These are phyloP conservation scores for Colletotrichum karsti DNA, from an alignment of 2,329 filamentous ascomycete genomes.

Conservation along the genomic window DNA sequence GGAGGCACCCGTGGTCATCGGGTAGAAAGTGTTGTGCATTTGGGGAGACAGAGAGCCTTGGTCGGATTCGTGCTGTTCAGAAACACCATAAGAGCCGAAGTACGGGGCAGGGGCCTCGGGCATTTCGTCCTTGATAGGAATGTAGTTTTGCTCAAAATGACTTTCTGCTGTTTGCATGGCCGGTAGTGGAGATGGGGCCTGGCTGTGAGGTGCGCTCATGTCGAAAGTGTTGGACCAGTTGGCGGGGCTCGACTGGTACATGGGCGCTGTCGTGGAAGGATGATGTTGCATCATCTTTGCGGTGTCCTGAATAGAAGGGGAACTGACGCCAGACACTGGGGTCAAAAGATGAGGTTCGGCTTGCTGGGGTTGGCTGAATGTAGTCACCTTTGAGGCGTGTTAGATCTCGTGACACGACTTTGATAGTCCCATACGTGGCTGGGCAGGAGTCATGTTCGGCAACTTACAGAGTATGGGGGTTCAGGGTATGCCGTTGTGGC, in stretches of 20 bases:
- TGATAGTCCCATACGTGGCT: no score
- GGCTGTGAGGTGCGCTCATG: slow-evolving; percentile 49
- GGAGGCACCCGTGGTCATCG: neutral
- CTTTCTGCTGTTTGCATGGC: slow-evolving; percentile 47
- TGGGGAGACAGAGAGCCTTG: slow-evolving; percentile 20
- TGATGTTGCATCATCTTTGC: slow-evolving; percentile 52
- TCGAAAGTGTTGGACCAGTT: slow-evolving; percentile 53
- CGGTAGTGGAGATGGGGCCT: slow-evolving; percentile 55
- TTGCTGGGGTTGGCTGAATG: slow-evolving; percentile 40
- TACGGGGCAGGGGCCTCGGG: slow-evolving; percentile 47
- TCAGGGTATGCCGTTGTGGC: neutral
- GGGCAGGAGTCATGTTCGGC: neutral
- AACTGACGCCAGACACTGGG: slow-evolving; percentile 58
- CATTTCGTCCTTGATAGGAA: slow-evolving; percentile 43
- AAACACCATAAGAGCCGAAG: slow-evolving; percentile 46
- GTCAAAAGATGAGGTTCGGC: slow-evolving; percentile 57
- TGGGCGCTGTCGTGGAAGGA: slow-evolving; percentile 43
- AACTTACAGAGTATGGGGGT: slow-evolving; percentile 42
- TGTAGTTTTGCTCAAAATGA: slow-evolving; percentile 47
- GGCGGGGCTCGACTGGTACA: slow-evolving; percentile 56
- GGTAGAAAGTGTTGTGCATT: neutral
- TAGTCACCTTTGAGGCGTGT: slow-evolving; percentile 33
- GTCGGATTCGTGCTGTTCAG: slow-evolving; percentile 25
- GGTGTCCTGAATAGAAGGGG: slow-evolving; percentile 55
- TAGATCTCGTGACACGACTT: neutral